A percentile compares a stretch with the other conserved stretches of the same genome.
phyloP scores from a whole-genome alignment of 2,329 filamentous ascomycete species.

The Fusarium mundagurra region DNA sequence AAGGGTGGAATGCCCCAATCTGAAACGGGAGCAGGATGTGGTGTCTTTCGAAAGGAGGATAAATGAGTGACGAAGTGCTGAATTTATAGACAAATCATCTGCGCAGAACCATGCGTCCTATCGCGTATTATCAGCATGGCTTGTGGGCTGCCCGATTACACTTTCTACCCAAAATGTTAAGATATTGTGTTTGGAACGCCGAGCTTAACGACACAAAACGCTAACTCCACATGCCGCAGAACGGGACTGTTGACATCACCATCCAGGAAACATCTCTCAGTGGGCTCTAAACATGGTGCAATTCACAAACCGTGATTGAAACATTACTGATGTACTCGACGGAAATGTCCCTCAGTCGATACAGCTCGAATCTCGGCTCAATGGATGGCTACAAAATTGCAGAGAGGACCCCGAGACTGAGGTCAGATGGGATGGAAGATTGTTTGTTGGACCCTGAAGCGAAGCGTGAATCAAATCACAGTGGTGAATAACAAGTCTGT shows the following conservation, averaged over 20 bases:
- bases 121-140: accelerated
- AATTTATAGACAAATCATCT: not conserved
- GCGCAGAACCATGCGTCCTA: accelerated
- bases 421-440: accelerated
- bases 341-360: accelerated
- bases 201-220: not conserved
- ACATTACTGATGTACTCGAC: not conserved
- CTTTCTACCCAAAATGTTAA: no score
- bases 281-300: accelerated
- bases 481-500: accelerated
- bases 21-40: not conserved
- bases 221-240: not conserved
- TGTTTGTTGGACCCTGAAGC: accelerated
- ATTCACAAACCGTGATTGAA: accelerated
- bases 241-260: not conserved
- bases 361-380: accelerated
- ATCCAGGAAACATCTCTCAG: accelerated
- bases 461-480: accelerated
- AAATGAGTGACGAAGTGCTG: not conserved
- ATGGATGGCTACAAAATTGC: accelerated
- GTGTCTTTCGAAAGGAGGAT: not conserved
- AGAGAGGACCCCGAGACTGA: not conserved
- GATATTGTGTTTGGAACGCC: not conserved
- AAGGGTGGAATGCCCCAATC: not conserved
- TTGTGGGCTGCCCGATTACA: not conserved